Base-by-base conservation (phyloP, 805 yeast genomes). In the Lipomyces kockii region DNA sequence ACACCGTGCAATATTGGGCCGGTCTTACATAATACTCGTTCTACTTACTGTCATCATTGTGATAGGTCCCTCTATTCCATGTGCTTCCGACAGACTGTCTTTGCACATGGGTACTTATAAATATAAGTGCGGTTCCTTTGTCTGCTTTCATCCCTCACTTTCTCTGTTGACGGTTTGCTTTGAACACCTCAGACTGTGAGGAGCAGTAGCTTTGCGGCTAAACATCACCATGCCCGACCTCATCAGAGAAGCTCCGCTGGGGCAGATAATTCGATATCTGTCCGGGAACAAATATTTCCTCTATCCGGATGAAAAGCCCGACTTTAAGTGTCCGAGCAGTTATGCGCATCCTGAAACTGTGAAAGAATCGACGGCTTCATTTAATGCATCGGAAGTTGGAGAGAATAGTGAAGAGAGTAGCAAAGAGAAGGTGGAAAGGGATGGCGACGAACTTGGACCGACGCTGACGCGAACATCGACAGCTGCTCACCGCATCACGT, bases 161-260 rank as follows among this genome's bases (percentile, higher is more conserved):
- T 49, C 25, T 20, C 25, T 49, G 25, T 49, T 25, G 25, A 49
- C 25, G 53, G 11, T 22, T 11, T 49, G 25, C 53, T 49, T 25
- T 49, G 53, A 20, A 25, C 29, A 51, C 6, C 54, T 20, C 22
- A 20, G 54, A 51, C 54, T 5, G 29, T 32, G 54, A 25, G 29
- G 29, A 51, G 29, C 22, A 9, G 9, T 22, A 51, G 54, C 29
- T 20, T 52, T 52, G 55, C 20, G n/a, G 17, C 32, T 52, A 9
- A 22, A 52, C 8, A 14, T 56, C 46, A 29, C 1, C 20, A 27
- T 56, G 59, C 12, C 39, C 14, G 59, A 59, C 43, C 35, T 59
- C 60, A 25, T 59, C 46, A 27, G 63, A 25, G 63, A 61, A 8
- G 62, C 63, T 37, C 63, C 60, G 35, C 29, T 61, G 34, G 63